Evolutionary conservation across 805 yeast genomes (phyloP), one percentile per base, ranked within the genome.

Genomic region (Yamadazyma laniorum): DNA sequence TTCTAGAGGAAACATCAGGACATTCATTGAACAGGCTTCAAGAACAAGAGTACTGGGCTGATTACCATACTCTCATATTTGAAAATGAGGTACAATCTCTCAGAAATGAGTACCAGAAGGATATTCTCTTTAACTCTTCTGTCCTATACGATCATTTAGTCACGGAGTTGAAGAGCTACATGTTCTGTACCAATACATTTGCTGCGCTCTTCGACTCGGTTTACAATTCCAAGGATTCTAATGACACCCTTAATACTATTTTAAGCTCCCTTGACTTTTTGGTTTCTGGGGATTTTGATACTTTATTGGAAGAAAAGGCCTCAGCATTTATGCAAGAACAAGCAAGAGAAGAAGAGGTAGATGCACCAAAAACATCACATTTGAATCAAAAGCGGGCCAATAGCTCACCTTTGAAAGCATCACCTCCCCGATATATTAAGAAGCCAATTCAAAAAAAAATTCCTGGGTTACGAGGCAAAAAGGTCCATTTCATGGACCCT

Each of bases 21-120:
- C 70, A 66, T n/a, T 65, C 75, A 3, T 49, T 75, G n/a, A 59
- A 61, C 23, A 68, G 69, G 37, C 54, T 82, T 14, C 51, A 63
- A 27, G 82, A 80, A 37, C 55, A 73, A 48, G 82, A 78, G 23
- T 62, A 72, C 3, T 84, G 90, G 89, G 48, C 64, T 12, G 67
- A 63, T 0, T 49, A 53, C 22, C 77, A 78, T 53, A 60, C 73
- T 3, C 37, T 53, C 1, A 41, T 67, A 0, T 76, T 72, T 39
- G 69, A 74, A 12, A 51, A 59, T 2, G 57, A 67, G 32, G 51
- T 79, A 3, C 55, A 59, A 1, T 52, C 68, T 21, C 55, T 82
- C 25, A 70, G 67, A 23, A 77, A 75, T 17, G 55, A 69, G 0
- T 57, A 77, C 3, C 80, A 80, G 28, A 70, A 65, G 35, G 80